A percentile compares a stretch with the other conserved stretches of the same genome.
These are phyloP conservation scores for Porcisia hertigi DNA, from an alignment of 208 protist species.

Conservation along the genomic window DNA sequence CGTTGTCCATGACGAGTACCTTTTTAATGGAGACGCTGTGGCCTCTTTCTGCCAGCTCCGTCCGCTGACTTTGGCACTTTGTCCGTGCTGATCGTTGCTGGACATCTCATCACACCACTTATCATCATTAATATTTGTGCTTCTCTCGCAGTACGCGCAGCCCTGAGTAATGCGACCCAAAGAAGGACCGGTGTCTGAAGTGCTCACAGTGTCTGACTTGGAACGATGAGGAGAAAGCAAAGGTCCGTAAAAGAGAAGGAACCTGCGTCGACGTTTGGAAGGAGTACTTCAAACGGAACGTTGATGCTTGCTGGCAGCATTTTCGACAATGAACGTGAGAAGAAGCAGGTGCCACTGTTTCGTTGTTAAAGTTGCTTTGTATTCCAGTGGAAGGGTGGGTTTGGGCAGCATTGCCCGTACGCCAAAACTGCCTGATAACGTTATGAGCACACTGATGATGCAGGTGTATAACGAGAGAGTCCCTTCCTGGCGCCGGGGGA, in stretches of 20 bases:
- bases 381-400: neutral
- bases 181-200: slow-evolving; percentile 14
- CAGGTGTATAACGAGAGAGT: neutral
- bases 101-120: slow-evolving; percentile 53
- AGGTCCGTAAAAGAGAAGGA: neutral
- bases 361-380: neutral
- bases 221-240: neutral
- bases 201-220: slow-evolving; percentile 19
- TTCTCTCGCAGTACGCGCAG: slow-evolving; percentile 56
- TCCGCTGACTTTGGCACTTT: slow-evolving; percentile 71
- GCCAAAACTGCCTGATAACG: neutral
- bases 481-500: neutral
- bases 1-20: slow-evolving; percentile 44
- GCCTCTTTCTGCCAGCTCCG: slow-evolving; percentile 28
- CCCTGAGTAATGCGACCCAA: slow-evolving; percentile 41
- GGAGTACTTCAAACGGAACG: neutral
- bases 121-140: slow-evolving; percentile 52
- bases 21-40: slow-evolving; percentile 52
- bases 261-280: neutral
- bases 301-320: neutral
- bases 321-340: neutral
- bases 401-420: neutral
- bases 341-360: neutral
- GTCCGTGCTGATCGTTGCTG: slow-evolving; percentile 42
- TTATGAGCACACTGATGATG: neutral